Evolutionary conservation across 2,329 filamentous ascomycete species (phyloP).

Genomic region (Xylaria sp.): DNA sequence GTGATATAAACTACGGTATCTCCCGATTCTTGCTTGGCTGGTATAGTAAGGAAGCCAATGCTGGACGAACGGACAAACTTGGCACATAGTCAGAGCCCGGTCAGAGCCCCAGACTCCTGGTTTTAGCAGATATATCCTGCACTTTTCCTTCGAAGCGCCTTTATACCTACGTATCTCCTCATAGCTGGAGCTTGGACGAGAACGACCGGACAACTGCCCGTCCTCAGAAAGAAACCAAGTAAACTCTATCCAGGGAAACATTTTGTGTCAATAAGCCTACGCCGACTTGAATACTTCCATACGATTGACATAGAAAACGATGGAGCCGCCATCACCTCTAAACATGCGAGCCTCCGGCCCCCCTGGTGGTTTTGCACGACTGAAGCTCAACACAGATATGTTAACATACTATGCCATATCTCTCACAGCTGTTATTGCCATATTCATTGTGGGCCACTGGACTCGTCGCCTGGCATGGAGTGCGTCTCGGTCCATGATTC

Average conservation of each 20-base stretch:
- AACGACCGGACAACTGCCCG: neutral
- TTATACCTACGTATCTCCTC: neutral
- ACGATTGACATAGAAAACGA: slow-evolving; percentile 5
- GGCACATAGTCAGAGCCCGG: neutral
- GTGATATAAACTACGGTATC: slow-evolving; percentile 4
- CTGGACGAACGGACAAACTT: neutral
- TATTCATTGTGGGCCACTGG: slow-evolving; percentile 46
- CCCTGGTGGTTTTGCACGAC: slow-evolving; percentile 21
- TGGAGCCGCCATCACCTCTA: neutral
- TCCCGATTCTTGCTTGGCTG: neutral
- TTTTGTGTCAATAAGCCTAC: neutral
- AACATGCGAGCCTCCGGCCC: neutral
- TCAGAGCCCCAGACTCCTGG: slow-evolving; percentile 1
- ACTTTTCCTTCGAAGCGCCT: neutral
- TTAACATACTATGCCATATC: slow-evolving; percentile 39
- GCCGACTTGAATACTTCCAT: neutral
- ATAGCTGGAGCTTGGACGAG: neutral
- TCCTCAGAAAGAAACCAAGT: neutral
- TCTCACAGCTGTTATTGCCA: slow-evolving; percentile 40
- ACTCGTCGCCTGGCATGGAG: slow-evolving; percentile 36
- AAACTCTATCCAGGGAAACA: neutral
- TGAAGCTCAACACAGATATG: slow-evolving; percentile 33
- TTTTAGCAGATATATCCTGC: neutral
- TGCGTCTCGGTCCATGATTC: slow-evolving; percentile 33
- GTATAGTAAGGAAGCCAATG: neutral